Evolutionary conservation across 768 basidiomycete genomes (phyloP).

Genomic region (Roridomyces roridus): DNA sequence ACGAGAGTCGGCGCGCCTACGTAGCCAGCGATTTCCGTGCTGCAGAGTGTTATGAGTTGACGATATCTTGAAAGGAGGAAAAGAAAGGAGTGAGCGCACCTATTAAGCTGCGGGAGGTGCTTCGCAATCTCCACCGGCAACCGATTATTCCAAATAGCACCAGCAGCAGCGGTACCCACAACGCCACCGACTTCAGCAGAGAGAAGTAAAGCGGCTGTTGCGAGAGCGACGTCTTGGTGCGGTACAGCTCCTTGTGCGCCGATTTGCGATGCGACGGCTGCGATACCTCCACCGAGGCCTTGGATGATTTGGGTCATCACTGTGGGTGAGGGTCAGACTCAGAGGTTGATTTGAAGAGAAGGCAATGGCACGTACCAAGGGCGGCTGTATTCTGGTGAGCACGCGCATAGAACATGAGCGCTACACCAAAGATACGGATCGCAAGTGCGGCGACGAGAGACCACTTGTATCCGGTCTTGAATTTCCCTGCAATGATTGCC

Average conservation of each 20-base stretch:
- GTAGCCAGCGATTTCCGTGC: conserved; percentile 35
- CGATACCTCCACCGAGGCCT: conserved; percentile 63
- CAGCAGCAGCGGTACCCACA: conserved; percentile 52
- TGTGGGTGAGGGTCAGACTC: not conserved
- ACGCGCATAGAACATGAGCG: conserved; percentile 59
- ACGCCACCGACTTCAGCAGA: conserved; percentile 56
- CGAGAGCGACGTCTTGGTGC: conserved; percentile 56
- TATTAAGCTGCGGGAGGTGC: conserved; percentile 45
- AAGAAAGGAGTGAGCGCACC: not conserved
- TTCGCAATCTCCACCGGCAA: conserved; percentile 56
- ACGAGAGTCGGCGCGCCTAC: conserved; percentile 50
- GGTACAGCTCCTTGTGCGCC: conserved; percentile 56
- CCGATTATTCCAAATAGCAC: conserved; percentile 54
- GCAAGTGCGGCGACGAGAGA: conserved; percentile 51
- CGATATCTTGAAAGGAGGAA: not conserved
- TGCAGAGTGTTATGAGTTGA: not conserved
- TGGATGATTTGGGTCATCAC: conserved; percentile 63
- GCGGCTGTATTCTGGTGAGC: conserved; percentile 39
- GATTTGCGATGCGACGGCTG: conserved; percentile 48
- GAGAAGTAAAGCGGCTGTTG: conserved; percentile 54
- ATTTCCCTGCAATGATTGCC: conserved; percentile 47
- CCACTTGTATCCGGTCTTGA: conserved; percentile 33
- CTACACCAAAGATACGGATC: conserved; percentile 46
- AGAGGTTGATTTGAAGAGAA: too few relatives aligned
- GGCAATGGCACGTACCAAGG: conserved; percentile 32